Evolutionary conservation across 2,329 filamentous ascomycete genomes (phyloP).

Genomic region (Westerdykella ornata): DNA sequence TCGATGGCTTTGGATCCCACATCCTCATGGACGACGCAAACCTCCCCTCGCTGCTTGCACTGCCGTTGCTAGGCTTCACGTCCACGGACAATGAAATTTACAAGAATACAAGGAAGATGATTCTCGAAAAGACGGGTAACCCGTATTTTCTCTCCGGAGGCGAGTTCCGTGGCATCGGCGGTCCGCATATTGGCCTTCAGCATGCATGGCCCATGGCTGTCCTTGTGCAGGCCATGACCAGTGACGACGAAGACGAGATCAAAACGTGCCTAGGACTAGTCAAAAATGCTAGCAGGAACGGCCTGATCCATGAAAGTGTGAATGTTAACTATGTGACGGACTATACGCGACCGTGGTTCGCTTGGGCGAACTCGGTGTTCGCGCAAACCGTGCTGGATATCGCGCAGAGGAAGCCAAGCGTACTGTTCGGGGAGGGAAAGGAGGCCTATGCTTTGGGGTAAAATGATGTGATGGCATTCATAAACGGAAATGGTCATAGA

Average conservation of each 20-base stretch:
- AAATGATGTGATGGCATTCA: too few relatives aligned
- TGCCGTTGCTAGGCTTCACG: constrained; percentile 74
- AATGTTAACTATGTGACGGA: constrained; percentile 63
- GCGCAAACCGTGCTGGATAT: constrained; percentile 86
- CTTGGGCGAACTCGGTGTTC: constrained; percentile 96
- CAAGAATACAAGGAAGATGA: constrained; percentile 78
- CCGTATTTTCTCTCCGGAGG: constrained; percentile 78
- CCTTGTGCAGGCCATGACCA: constrained; percentile 84
- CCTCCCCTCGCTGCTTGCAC: constrained; percentile 69
- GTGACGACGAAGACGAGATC: constrained; percentile 77
- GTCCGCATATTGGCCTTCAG: constrained; percentile 71
- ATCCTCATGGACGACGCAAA: constrained; percentile 90
- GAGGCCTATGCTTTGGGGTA: constrained; percentile 16
- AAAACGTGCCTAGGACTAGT: constrained; percentile 64
- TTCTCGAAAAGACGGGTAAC: constrained; percentile 69
- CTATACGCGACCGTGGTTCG: constrained; percentile 89
- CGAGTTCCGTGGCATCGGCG: constrained; percentile 82
- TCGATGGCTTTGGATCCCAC: constrained; percentile 75
- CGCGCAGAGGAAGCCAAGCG: constrained; percentile 77
- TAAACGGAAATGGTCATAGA: too few relatives aligned
- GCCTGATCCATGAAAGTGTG: constrained; percentile 86
- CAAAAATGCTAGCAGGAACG: constrained; percentile 65
- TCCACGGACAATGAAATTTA: constrained; percentile 62
- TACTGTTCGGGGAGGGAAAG: constrained; percentile 67
- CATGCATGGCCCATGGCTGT: constrained; percentile 98